Percentiles rank a stretch among this genome's conserved stretches.
These are phyloP conservation scores for Huntiella moniliformis DNA, from an alignment of 2,329 filamentous ascomycete species.

Conservation along the genomic window DNA sequence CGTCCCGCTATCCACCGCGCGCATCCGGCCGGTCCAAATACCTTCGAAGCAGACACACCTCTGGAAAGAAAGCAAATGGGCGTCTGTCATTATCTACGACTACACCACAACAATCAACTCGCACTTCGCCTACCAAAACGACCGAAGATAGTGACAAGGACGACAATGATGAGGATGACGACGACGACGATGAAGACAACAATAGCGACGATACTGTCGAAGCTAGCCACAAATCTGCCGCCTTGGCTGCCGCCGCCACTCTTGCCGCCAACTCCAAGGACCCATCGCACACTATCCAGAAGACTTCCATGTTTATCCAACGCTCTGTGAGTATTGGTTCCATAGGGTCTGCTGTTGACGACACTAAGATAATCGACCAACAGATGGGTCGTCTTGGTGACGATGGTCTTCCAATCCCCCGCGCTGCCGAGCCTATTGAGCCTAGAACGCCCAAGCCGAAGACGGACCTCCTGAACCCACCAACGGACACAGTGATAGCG, in stretches of 20 bases:
- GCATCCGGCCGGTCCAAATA: conserved; percentile 11
- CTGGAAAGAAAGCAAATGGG: neutral
- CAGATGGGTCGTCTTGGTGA: conserved; percentile 30
- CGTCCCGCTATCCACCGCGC: neutral
- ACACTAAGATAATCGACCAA: conserved; percentile 23
- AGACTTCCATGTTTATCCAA: conserved; percentile 23
- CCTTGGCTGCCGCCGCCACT: conserved; percentile 9
- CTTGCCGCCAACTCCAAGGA: conserved; percentile 65
- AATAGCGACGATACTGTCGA: conserved; percentile 59
- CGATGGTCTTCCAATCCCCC: conserved; percentile 20
- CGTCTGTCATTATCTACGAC: neutral
- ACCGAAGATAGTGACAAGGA: neutral
- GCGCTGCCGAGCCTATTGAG: conserved; percentile 21
- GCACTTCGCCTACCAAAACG: neutral
- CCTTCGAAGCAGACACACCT: conserved; percentile 9
- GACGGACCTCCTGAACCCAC: conserved; percentile 36
- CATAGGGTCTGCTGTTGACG: conserved; percentile 60
- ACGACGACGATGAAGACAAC: conserved; percentile 34
- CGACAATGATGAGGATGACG: conserved; percentile 4
- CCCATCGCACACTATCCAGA: conserved; percentile 34
- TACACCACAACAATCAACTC: neutral
- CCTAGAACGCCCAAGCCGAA: conserved; percentile 53
- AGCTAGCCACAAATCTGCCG: conserved; percentile 20
- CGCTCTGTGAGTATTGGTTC: conserved; percentile 70
- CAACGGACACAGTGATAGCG: conserved; percentile 75